phyloP scores from a whole-genome alignment of 345 rosid genomes.

The Trapa bicornis region DNA sequence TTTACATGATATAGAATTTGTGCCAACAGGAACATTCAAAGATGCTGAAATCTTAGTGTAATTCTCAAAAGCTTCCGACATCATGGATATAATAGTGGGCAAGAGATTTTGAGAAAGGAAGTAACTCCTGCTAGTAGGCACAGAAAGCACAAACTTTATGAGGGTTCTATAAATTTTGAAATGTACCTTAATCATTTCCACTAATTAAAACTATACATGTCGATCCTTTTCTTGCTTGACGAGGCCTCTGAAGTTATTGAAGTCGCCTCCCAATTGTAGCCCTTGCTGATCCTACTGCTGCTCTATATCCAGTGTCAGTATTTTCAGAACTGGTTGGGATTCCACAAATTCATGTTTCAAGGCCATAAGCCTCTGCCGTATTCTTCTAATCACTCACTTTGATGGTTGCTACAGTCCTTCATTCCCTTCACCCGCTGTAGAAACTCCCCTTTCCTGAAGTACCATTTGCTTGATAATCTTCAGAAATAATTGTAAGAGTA shows the following conservation, averaged over 20 bases:
- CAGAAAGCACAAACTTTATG: constrained; percentile 19
- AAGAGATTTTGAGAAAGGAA: constrained; percentile 67
- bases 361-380: constrained; percentile 72
- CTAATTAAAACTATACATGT: constrained; percentile 52
- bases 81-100: constrained; percentile 65
- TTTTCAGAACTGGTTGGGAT: constrained; percentile 35
- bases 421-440: constrained; percentile 27
- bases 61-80: constrained; percentile 15
- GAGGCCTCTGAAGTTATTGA: constrained; percentile 66
- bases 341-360: constrained; percentile 51
- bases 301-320: constrained; percentile 51
- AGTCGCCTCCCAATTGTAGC: constrained; percentile 68
- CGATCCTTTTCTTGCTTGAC: constrained; percentile 77
- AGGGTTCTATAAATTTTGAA: not conserved
- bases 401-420: constrained; percentile 36
- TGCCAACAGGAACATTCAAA: no score
- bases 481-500: constrained; percentile 29
- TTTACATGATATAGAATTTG: no score
- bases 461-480: constrained; percentile 37
- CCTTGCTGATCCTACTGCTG: constrained; percentile 56
- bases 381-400: constrained; percentile 51
- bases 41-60: no score
- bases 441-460: constrained; percentile 17
- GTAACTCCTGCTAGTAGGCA: constrained; percentile 49
- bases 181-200: constrained; percentile 65